phyloP scores from a whole-genome alignment of 2,329 filamentous ascomycete genomes.

The Ophiostoma australiae region DNA sequence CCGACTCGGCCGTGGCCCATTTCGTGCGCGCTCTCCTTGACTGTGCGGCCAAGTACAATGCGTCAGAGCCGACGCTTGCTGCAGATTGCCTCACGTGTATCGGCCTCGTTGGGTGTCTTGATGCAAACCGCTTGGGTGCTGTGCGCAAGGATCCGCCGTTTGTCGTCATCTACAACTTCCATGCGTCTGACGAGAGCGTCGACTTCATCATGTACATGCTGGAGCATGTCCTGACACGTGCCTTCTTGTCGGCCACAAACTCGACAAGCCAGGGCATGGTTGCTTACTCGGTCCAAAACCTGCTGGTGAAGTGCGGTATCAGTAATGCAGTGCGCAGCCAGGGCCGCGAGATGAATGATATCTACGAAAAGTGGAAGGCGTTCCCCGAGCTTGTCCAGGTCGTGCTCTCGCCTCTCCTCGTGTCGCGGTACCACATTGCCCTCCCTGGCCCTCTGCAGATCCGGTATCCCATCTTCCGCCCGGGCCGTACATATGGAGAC shows the following conservation, averaged over 20 bases:
- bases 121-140: slow-evolving; percentile 82
- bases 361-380: slow-evolving; percentile 69
- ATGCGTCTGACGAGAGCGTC: slow-evolving; percentile 68
- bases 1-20: slow-evolving; percentile 65
- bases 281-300: slow-evolving; percentile 89
- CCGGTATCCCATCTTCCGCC: slow-evolving; percentile 73
- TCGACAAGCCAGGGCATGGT: slow-evolving; percentile 84
- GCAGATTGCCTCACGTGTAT: slow-evolving; percentile 74
- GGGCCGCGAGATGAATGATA: slow-evolving; percentile 46
- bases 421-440: slow-evolving; percentile 72
- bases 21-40: slow-evolving; percentile 78
- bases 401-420: slow-evolving; percentile 81
- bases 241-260: slow-evolving; percentile 86
- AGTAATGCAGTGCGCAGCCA: slow-evolving; percentile 44
- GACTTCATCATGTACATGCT: slow-evolving; percentile 83
- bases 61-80: slow-evolving; percentile 61
- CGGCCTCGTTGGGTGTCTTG: slow-evolving; percentile 84
- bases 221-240: slow-evolving; percentile 80
- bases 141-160: slow-evolving; percentile 75
- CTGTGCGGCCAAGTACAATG: slow-evolving; percentile 74
- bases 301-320: slow-evolving; percentile 74
- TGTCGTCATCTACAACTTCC: slow-evolving; percentile 82
- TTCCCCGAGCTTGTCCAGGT: slow-evolving; percentile 75
- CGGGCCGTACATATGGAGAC: slow-evolving; percentile 62
- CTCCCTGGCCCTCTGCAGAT: slow-evolving; percentile 53